phyloP scores from a whole-genome alignment of 306 rosid species.

The Cercis canadensis region DNA sequence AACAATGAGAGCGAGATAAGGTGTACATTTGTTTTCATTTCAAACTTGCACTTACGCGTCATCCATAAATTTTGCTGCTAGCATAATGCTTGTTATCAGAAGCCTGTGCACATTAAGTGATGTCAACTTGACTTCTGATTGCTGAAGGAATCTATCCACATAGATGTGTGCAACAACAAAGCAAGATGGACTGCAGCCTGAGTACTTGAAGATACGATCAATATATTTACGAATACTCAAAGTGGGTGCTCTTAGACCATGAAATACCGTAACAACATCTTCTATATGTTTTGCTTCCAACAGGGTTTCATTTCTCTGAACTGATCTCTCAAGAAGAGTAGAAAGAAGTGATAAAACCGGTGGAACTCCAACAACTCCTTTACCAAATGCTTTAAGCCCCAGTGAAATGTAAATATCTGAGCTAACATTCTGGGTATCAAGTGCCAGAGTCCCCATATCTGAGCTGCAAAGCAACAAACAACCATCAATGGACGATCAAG shows the following conservation, averaged over 20 bases:
- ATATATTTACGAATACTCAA: constrained; percentile 75
- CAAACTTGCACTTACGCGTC: constrained; percentile 74
- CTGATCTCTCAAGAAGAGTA: constrained; percentile 74
- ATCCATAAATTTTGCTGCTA: constrained; percentile 89
- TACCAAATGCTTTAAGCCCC: constrained; percentile 69
- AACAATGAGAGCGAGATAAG: too few relatives aligned
- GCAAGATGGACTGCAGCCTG: constrained; percentile 96
- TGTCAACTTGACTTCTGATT: constrained; percentile 63
- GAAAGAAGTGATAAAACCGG: constrained; percentile 82
- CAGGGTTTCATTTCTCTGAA: constrained; percentile 68
- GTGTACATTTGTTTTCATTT: too few relatives aligned
- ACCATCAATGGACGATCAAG: constrained; percentile 23
- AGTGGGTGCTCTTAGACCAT: constrained; percentile 81
- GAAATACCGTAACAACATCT: constrained; percentile 73
- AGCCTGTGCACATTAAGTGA: constrained; percentile 92
- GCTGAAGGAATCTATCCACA: constrained; percentile 72
- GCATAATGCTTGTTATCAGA: constrained; percentile 88
- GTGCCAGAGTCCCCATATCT: constrained; percentile 71
- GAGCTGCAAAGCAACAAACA: constrained; percentile 52
- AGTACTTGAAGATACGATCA: constrained; percentile 90
- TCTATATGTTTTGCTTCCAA: constrained; percentile 54
- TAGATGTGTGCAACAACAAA: constrained; percentile 81
- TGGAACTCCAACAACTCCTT: constrained; percentile 66
- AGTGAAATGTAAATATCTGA: constrained; percentile 64
- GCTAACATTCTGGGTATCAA: constrained; percentile 51